Base-by-base conservation (phyloP, 306 rosid species). In the Gillenia trifoliata region DNA sequence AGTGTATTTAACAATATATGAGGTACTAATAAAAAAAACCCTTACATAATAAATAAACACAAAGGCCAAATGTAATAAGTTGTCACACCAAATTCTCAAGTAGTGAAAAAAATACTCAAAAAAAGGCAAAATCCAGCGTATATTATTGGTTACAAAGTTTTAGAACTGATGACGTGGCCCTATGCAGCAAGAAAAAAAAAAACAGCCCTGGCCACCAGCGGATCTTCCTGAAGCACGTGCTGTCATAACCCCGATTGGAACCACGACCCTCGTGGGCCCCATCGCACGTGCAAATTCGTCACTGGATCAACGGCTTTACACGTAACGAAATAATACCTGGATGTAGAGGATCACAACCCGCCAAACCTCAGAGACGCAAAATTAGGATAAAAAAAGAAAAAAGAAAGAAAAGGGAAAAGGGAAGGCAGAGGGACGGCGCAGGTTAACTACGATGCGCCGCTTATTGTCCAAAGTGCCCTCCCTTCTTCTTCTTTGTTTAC, bases 381-480 rank as follows among this genome's bases (percentile, higher is more conserved):
- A n/a, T 19, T 30, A 59, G 62, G 36, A 15, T 28, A 60, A 60
- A 60, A 28, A 2, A 60, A 1, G 6, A 22, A 5, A 57, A 3
- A 22, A 13, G 6, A 23, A 57, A 23, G 7, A 36, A 20, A 15
- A 8, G 2, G 19, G 4, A 7, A 12, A 52, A 19, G 38, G 66
- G 43, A 19, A 57, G 69, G 36, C 16, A 15, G 45, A 40, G 26
- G 19, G 64, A 49, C 2, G 76, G 85, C 88, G 89, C 81, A 83
- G 12, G 85, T 45, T 78, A 76, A 55, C 74, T 85, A 83, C 28
- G 64, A 13, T 83, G 86, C 87, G 80, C 88, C 56, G 15, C 74
- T 12, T 20, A n/a, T 55, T 80, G 90, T 77, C 88, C 86, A 69
- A 84, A 75, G 86, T 79, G 36, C 75, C 75, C 70, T 68, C 70